Evolutionary conservation across 2,329 filamentous ascomycete genomes (phyloP).

Genomic region (Aspergillus eucalypticola): DNA sequence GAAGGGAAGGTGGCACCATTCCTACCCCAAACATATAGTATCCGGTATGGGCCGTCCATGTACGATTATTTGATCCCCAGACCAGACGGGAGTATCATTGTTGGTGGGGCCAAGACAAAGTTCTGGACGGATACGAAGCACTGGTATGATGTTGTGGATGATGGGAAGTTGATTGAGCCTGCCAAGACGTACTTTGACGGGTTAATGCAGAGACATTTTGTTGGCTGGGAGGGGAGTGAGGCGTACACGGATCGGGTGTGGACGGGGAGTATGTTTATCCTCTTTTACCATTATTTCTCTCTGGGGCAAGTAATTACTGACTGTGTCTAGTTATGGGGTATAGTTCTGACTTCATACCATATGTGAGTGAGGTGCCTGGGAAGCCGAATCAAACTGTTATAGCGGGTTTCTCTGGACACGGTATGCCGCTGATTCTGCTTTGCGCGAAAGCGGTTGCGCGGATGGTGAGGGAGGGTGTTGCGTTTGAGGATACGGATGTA

Average conservation of each 20-base stretch:
- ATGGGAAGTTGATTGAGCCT: conserved; percentile 52
- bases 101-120: conserved; percentile 60
- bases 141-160: conserved; percentile 51
- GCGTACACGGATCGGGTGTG: conserved; percentile 33
- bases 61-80: conserved; percentile 61
- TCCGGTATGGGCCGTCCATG: conserved; percentile 53
- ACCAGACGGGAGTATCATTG: conserved; percentile 56
- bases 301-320: too few relatives aligned
- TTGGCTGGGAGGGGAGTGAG: conserved; percentile 38
- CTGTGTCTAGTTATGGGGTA: conserved; percentile 35
- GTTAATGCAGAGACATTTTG: conserved; percentile 39
- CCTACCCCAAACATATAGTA: conserved; percentile 54
- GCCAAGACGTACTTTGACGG: conserved; percentile 40
- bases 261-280: conserved; percentile 42
- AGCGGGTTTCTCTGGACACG: conserved; percentile 66
- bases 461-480: neutral
- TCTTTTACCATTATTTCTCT: too few relatives aligned
- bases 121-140: conserved; percentile 24
- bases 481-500: conserved; percentile 3
- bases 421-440: conserved; percentile 54
- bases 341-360: conserved; percentile 52
- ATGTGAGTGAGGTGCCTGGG: conserved; percentile 53
- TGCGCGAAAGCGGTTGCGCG: conserved; percentile 9
- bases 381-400: conserved; percentile 56
- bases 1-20: conserved; percentile 17